phyloP scores from a whole-genome alignment of 495 filamentous ascomycete genomes.

The Aspergillus cavernicola region DNA sequence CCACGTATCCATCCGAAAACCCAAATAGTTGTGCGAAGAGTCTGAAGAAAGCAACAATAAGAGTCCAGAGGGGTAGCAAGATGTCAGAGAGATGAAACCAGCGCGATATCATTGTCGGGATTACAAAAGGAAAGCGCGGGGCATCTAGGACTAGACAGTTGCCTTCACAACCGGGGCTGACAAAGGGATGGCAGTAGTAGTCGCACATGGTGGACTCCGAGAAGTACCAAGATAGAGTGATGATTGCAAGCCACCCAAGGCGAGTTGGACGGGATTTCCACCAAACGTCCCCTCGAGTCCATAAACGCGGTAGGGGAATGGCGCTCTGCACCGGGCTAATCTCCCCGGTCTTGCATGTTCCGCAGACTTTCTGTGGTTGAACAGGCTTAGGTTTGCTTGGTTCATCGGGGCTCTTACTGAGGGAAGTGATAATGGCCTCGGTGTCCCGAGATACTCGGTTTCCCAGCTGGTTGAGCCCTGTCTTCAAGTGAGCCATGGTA shows the following conservation, averaged over 20 bases:
- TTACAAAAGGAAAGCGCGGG: conserved; percentile 43
- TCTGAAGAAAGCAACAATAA: conserved; percentile 28
- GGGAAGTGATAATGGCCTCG: conserved; percentile 15
- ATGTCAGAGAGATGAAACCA: conserved; percentile 37
- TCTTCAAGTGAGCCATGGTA: conserved; percentile 62
- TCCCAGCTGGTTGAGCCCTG: conserved; percentile 64
- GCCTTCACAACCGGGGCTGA: conserved; percentile 42
- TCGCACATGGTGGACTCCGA: conserved; percentile 59
- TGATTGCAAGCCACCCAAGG: conserved; percentile 48
- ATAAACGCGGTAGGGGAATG: conserved; percentile 58
- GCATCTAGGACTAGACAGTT: conserved; percentile 46
- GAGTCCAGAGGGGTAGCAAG: conserved; percentile 30
- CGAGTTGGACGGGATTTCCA: conserved; percentile 49
- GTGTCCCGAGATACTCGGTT: conserved; percentile 48
- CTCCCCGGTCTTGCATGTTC: conserved; percentile 23
- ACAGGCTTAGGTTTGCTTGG: conserved; percentile 7
- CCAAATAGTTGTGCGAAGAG: conserved; percentile 37
- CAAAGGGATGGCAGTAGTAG: conserved; percentile 55
- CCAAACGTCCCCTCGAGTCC: conserved; percentile 40
- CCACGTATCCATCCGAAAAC: conserved; percentile 43
- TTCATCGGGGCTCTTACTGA: conserved; percentile 4
- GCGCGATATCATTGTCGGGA: conserved; percentile 46
- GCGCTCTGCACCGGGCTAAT: conserved; percentile 26
- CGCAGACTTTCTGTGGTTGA: conserved; percentile 22
- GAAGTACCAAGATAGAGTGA: conserved; percentile 52